Evolutionary conservation across 2,329 filamentous ascomycete genomes (phyloP), one percentile per base, ranked within the genome.

Genomic region (Fusarium bulbicola): DNA sequence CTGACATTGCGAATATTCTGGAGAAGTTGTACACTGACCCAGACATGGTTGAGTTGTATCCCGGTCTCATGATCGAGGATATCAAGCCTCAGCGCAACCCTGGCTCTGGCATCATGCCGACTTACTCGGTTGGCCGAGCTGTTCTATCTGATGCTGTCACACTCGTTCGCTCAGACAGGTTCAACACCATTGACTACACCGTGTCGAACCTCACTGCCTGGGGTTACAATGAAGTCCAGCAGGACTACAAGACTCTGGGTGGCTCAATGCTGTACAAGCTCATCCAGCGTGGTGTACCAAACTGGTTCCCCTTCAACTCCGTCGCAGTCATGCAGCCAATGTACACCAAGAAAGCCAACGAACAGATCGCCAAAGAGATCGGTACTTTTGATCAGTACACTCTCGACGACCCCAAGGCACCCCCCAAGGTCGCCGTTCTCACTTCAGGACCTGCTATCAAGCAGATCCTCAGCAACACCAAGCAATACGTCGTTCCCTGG

Each of bases 21-120:
- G 86, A 88, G 67, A 84, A 88, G 72, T 81, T 92, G 18, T 92
- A 92, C 79, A 85, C 87, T 28, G 85, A 90, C 53, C 90, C 90
- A 0, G 91, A 92, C 72, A 88, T 87, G 78, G 89, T 93, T 18
- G 92, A 93, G 77, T 83, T 93, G 11, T 93, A 93, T 76, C 91
- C 91, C 1, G 92, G 92, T 15, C 81, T 93, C 4, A 87, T 92
- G 68, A 83, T 88, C n/a, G 89, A 91, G 77, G 85, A 89, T 59
- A 82, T 84, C 36, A 90, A 90, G 76, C 82, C 84, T 2, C 81
- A 83, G 2, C 85, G 86, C 63, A 80, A 83, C 47, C 84, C 89
- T 2, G 88, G 88, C 84, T 68, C 68, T 28, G 75, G 75, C 6
- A 76, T 77, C 42, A 75, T 72, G 47, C 75, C 75, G 1, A 86